These are phyloP conservation scores for Coniella vitis DNA, from an alignment of 2,329 filamentous ascomycete genomes.

Conservation along the genomic window DNA sequence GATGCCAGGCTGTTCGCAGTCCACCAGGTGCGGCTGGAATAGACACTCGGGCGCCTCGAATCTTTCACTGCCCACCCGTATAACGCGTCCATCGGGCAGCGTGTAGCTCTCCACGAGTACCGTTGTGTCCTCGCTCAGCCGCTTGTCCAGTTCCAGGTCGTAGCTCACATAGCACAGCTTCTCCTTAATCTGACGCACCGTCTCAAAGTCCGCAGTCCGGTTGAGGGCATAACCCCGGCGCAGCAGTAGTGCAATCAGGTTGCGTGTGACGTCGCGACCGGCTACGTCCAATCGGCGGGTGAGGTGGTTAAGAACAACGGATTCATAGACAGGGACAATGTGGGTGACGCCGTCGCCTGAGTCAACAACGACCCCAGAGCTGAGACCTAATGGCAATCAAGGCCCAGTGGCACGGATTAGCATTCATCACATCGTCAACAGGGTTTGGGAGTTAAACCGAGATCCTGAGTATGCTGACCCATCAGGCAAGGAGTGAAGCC, in stretches of 20 bases:
- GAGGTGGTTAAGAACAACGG: slow-evolving; percentile 93
- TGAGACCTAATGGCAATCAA: slow-evolving; percentile 51
- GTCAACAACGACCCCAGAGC: slow-evolving; percentile 95
- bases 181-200: slow-evolving; percentile 98
- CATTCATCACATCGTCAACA: background rate
- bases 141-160: slow-evolving; percentile 92
- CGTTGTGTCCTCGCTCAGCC: slow-evolving; percentile 93
- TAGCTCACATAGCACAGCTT: slow-evolving; percentile 99
- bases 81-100: slow-evolving; percentile 89
- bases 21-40: slow-evolving; percentile 96
- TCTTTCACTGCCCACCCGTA: slow-evolving; percentile 90
- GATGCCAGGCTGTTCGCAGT: slow-evolving; percentile 94
- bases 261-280: slow-evolving; percentile 94
- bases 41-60: slow-evolving; percentile 98
- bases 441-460: too few relatives aligned
- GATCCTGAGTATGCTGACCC: too few relatives aligned
- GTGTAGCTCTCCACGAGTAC: slow-evolving; percentile 97
- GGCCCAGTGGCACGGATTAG: slow-evolving; percentile 1
- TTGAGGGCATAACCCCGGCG: slow-evolving; percentile 95
- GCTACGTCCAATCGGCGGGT: slow-evolving; percentile 92
- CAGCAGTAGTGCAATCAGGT: slow-evolving; percentile 89
- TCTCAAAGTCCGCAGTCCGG: slow-evolving; percentile 97
- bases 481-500: too few relatives aligned
- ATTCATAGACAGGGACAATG: slow-evolving; percentile 98
- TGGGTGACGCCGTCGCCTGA: slow-evolving; percentile 97